These are phyloP conservation scores for Saccharomycopsis oosterbeekiorum DNA, from an alignment of 805 yeast species.

Conservation along the genomic window DNA sequence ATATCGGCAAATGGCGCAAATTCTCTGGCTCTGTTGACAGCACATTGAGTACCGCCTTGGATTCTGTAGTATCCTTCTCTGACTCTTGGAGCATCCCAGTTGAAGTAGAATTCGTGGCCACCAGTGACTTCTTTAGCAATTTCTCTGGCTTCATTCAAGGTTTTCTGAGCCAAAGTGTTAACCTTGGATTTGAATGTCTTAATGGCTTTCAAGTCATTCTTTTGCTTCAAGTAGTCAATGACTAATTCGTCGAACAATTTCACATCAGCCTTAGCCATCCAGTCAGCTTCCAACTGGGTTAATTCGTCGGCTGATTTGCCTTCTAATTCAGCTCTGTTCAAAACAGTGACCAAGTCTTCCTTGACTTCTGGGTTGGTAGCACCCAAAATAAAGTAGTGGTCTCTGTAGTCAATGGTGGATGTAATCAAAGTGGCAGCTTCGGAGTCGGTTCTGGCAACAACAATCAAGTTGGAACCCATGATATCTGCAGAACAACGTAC, in stretches of 20 bases:
- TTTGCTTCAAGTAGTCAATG: constrained; percentile 62
- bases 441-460: constrained; percentile 93
- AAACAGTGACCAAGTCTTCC: constrained; percentile 64
- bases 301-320: constrained; percentile 69
- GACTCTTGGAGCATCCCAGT: constrained; percentile 93
- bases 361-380: constrained; percentile 70
- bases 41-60: constrained; percentile 95
- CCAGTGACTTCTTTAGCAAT: constrained; percentile 71
- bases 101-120: constrained; percentile 63
- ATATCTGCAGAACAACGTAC: constrained; percentile 94
- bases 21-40: constrained; percentile 92
- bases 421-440: constrained; percentile 95
- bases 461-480: constrained; percentile 73
- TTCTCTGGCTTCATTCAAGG: constrained; percentile 70
- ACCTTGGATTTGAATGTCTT: constrained; percentile 57
- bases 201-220: constrained; percentile 54
- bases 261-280: constrained; percentile 76
- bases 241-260: constrained; percentile 90
- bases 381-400: constrained; percentile 87
- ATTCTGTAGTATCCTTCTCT: constrained; percentile 96
- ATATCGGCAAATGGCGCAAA: constrained; percentile 91
- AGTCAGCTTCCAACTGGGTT: constrained; percentile 65
- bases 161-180: constrained; percentile 63
- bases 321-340: constrained; percentile 68
- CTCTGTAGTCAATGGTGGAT: constrained; percentile 88